Evolutionary conservation across 2,329 filamentous ascomycete genomes (phyloP).

Genomic region (Ceratocystis lukuohia): DNA sequence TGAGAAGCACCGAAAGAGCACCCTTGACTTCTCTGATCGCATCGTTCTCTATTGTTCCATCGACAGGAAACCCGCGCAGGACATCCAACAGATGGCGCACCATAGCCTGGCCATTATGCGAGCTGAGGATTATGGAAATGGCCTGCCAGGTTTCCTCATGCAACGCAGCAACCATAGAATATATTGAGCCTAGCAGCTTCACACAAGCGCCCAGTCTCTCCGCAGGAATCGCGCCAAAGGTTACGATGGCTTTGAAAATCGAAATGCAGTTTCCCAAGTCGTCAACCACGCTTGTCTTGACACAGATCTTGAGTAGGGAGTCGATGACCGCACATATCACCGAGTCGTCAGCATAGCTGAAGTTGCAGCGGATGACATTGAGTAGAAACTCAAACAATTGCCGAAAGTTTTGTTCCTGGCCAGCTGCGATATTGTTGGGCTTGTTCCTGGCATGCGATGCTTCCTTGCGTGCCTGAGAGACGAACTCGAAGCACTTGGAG

Average conservation of each 20-base stretch:
- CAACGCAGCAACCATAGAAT: slow-evolving; percentile 48
- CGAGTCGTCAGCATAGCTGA: slow-evolving; percentile 50
- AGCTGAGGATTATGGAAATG: slow-evolving; percentile 55
- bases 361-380: slow-evolving; percentile 64
- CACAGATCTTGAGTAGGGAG: slow-evolving; percentile 51
- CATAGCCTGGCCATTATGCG: slow-evolving; percentile 58
- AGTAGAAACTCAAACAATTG: slow-evolving; percentile 51
- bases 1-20: slow-evolving; percentile 48
- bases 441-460: slow-evolving; percentile 28
- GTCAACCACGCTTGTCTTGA: slow-evolving; percentile 48
- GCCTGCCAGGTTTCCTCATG: slow-evolving; percentile 56
- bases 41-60: slow-evolving; percentile 38
- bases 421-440: slow-evolving; percentile 21
- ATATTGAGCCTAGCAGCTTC: slow-evolving; percentile 58
- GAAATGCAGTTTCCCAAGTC: slow-evolving; percentile 55
- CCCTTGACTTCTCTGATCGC: slow-evolving; percentile 46
- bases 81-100: slow-evolving; percentile 53
- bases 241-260: slow-evolving; percentile 57
- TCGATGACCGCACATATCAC: slow-evolving; percentile 49
- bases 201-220: slow-evolving; percentile 51
- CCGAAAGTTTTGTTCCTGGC: slow-evolving; percentile 48
- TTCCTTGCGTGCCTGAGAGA: slow-evolving; percentile 38
- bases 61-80: slow-evolving; percentile 36
- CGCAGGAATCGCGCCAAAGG: slow-evolving; percentile 55
- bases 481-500: slow-evolving; percentile 39